phyloP scores from a whole-genome alignment of 208 protist species.

The Crithidia expoeki region DNA sequence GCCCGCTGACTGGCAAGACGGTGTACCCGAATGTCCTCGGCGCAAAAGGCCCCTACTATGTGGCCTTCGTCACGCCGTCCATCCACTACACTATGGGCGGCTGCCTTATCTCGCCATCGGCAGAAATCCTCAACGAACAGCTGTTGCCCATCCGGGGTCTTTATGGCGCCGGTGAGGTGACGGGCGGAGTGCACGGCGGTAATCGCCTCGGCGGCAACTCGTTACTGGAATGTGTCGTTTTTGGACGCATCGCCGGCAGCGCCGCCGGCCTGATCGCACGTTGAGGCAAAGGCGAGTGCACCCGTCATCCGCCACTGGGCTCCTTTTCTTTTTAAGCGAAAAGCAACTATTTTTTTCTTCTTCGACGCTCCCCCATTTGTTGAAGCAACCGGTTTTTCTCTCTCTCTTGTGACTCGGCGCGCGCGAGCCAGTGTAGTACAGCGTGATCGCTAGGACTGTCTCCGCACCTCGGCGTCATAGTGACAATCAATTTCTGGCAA shows the following conservation, averaged over 20 bases:
- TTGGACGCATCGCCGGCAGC: slow-evolving; percentile 75
- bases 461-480: too few relatives aligned
- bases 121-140: slow-evolving; percentile 71
- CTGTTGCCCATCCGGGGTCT: slow-evolving; percentile 85
- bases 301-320: not conserved
- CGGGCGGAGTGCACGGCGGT: slow-evolving; percentile 95
- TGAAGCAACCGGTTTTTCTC: too few relatives aligned
- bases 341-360: too few relatives aligned
- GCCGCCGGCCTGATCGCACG: too few relatives aligned
- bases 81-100: slow-evolving; percentile 98
- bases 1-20: slow-evolving; percentile 73
- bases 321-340: not conserved
- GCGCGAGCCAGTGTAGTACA: too few relatives aligned
- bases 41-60: slow-evolving; percentile 70
- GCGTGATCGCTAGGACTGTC: too few relatives aligned
- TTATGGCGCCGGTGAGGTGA: slow-evolving; percentile 96
- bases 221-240: slow-evolving; percentile 89
- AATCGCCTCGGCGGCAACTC: slow-evolving; percentile 98
- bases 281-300: slow-evolving; percentile 21
- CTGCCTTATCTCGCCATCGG: slow-evolving; percentile 85
- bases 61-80: slow-evolving; percentile 91
- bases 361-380: too few relatives aligned
- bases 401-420: too few relatives aligned
- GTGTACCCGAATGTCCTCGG: slow-evolving; percentile 77
- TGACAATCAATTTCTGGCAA: too few relatives aligned